phyloP scores from a whole-genome alignment of 2,329 filamentous ascomycete genomes.

The Cladophialophora immunda region DNA sequence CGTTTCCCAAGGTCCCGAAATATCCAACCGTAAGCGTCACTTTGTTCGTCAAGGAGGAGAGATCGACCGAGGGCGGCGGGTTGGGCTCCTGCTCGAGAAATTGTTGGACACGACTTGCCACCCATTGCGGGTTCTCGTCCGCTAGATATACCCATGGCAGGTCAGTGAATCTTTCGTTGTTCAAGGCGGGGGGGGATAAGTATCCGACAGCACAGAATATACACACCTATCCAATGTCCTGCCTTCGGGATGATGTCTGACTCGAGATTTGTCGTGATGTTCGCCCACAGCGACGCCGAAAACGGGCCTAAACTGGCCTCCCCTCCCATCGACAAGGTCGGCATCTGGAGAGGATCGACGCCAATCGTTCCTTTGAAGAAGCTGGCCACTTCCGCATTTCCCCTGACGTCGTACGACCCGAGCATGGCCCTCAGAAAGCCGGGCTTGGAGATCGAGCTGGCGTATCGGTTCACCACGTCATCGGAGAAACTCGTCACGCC shows the following conservation, averaged over 20 bases:
- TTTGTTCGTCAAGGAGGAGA: conserved; percentile 6
- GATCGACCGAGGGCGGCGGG: conserved; percentile 10
- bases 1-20: conserved; percentile 8
- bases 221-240: conserved; percentile 51
- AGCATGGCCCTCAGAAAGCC: conserved; percentile 55
- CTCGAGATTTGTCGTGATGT: conserved; percentile 42
- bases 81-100: background rate
- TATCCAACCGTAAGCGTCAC: conserved; percentile 17
- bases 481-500: conserved; percentile 49
- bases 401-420: conserved; percentile 46
- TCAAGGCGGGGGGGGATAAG: too few relatives aligned
- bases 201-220: too few relatives aligned
- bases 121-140: background rate
- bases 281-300: conserved; percentile 36
- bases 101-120: background rate
- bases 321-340: conserved; percentile 47
- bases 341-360: conserved; percentile 42
- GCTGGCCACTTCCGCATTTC: conserved; percentile 46
- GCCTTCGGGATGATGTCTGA: conserved; percentile 49
- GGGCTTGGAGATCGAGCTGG: conserved; percentile 53
- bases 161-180: background rate
- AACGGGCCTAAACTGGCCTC: conserved; percentile 46
- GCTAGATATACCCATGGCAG: background rate
- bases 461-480: conserved; percentile 52
- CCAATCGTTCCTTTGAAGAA: conserved; percentile 50